Percentiles rank a stretch among this genome's conserved stretches.
phyloP scores from a whole-genome alignment of 805 yeast species.

The Saccharomycopsis oosterbeekiorum region DNA sequence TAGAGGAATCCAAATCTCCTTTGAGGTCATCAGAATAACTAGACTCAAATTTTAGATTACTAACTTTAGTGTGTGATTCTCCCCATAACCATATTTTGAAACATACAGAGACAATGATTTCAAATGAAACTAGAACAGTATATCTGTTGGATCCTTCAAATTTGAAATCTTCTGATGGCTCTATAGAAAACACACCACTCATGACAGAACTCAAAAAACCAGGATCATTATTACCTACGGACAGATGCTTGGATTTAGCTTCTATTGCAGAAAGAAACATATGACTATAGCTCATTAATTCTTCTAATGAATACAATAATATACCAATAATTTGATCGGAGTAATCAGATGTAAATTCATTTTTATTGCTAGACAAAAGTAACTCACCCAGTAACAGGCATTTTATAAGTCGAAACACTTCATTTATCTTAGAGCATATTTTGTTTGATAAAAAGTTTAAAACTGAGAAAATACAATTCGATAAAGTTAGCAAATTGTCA shows the following conservation, averaged over 20 bases:
- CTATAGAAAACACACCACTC: constrained; percentile 71
- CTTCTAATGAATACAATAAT: constrained; percentile 52
- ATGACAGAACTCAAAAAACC: constrained; percentile 45
- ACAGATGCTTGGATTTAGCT: constrained; percentile 19
- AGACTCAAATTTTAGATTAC: constrained; percentile 2
- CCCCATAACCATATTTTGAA: constrained; percentile 65
- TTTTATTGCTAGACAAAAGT: constrained; percentile 29
- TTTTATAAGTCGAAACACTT: constrained; percentile 26
- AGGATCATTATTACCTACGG: constrained; percentile 17
- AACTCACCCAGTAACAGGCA: constrained; percentile 17
- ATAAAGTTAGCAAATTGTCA: constrained; percentile 41
- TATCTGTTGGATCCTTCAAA: constrained; percentile 44
- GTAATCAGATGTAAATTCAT: neutral
- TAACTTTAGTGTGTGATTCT: constrained; percentile 28
- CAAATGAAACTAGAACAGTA: constrained; percentile 53
- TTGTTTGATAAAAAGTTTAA: constrained; percentile 45
- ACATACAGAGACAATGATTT: constrained; percentile 44
- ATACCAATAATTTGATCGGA: constrained; percentile 34
- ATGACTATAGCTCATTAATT: constrained; percentile 33
- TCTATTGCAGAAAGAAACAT: constrained; percentile 18
- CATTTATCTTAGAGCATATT: constrained; percentile 32
- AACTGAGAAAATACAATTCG: constrained; percentile 44
- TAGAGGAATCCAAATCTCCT: constrained; percentile 21
- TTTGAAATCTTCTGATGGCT: constrained; percentile 42
- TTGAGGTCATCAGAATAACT: constrained; percentile 7